Evolutionary conservation across 2,329 filamentous ascomycete species (phyloP).

Genomic region (Penicillium sp.): DNA sequence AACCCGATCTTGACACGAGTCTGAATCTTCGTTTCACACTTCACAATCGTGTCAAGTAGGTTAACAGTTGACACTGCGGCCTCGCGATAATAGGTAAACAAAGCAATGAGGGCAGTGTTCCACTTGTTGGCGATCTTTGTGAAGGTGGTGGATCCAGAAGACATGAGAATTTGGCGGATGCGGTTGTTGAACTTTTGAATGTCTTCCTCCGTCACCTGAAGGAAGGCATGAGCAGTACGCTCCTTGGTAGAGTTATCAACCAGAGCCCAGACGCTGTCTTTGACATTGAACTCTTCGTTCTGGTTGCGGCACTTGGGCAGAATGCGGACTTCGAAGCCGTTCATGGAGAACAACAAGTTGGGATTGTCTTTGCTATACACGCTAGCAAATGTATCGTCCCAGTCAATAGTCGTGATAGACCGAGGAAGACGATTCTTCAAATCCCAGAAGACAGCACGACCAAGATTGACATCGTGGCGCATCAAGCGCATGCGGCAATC

Average conservation of each 20-base stretch:
- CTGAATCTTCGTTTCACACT: slow-evolving; percentile 99
- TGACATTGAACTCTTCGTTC: slow-evolving; percentile 95
- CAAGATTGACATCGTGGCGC: slow-evolving; percentile 97
- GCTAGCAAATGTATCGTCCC: slow-evolving; percentile 98
- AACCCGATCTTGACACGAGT: slow-evolving; percentile 97
- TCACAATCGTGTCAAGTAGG: slow-evolving; percentile 94
- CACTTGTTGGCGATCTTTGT: slow-evolving; percentile 99
- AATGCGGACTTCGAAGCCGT: slow-evolving; percentile 94
- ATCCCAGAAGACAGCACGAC: slow-evolving; percentile 98
- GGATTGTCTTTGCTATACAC: slow-evolving; percentile 98
- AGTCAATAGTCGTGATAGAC: slow-evolving; percentile 95
- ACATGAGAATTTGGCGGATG: slow-evolving; percentile 98
- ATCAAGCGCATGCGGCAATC: slow-evolving; percentile 98
- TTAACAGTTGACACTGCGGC: slow-evolving; percentile 95
- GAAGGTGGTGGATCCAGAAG: slow-evolving; percentile 97
- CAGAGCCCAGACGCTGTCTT: slow-evolving; percentile 97
- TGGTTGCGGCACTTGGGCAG: slow-evolving; percentile 92
- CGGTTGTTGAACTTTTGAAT: slow-evolving; percentile 99
- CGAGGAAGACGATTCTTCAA: slow-evolving; percentile 94
- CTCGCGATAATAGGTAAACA: slow-evolving; percentile 98
- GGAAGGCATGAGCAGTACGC: slow-evolving; percentile 93
- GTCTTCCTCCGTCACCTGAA: slow-evolving; percentile 97
- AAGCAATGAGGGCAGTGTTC: slow-evolving; percentile 95
- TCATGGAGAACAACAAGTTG: slow-evolving; percentile 97
- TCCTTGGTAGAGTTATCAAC: slow-evolving; percentile 97